Base-by-base conservation (phyloP, 441 rosid species). In the Isatis lusitanica region DNA sequence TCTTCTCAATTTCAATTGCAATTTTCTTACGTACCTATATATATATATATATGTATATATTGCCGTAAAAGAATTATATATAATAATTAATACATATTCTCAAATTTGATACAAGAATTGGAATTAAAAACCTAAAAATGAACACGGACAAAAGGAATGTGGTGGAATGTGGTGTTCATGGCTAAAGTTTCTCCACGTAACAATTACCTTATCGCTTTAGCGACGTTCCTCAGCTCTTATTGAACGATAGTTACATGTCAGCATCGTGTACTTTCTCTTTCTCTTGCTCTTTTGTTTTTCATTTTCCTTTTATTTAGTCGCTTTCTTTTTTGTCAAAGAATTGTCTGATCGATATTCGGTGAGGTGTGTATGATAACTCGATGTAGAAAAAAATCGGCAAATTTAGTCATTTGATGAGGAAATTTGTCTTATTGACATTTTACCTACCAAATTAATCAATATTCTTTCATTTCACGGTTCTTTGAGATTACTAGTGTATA, bases 161-260 rank as follows among this genome's bases (percentile, higher is more conserved):
- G 67, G 51, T 30, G n/a, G n/a, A n/a, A n/a, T n/a, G n/a, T n/a
- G 50, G 40, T 48, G 66, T 38, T 64, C 48, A 42, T 77, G 76
- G 76, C 68, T 38, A 7, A 0, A 40, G 69, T 71, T 50, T 31
- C 33, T 72, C 76, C 80, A 76, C 67, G 57, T 70, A 48, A 48
- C 17, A 13, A 12, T 5, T 59, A 30, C 40, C 68, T 76, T 65
- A 71, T 65, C 75, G 39, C 42, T 71, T 65, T 58, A 24, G 80
- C 57, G 36, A 63, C 47, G 21, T 40, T 10, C 8, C 63, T 70
- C 47, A 48, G 43, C 48, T 31, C 12, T 66, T 51, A 77, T 71
- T 71, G 75, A 75, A 62, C 4, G 5, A 55, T 13, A 52, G 0
- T 15, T 53, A 42, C 68, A 51, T 36, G 33, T 74, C 77, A 73